Base-by-base conservation (phyloP, 2,329 filamentous ascomycete genomes). In the Apiospora koreana region DNA sequence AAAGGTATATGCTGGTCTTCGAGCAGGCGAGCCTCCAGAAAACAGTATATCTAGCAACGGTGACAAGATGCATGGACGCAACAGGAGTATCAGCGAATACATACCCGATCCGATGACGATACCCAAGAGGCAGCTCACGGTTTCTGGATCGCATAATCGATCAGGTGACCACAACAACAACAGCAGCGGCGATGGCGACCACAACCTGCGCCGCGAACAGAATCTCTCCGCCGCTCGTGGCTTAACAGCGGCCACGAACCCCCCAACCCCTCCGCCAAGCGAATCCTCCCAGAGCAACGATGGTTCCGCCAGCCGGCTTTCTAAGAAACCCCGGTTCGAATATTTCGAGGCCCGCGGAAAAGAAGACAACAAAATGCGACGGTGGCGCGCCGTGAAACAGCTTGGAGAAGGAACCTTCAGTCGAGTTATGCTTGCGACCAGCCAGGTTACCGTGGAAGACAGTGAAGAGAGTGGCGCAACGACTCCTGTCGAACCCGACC, bases 341-440 rank as follows among this genome's bases (percentile, higher is more conserved):
- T 90, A 90, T 72, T 96, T 94, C 77, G 87, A 93, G 76, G 92
- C 93, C 38, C 86, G 83, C 73, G 91, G 88, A 2, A 86, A 92
- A 43, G 84, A 87, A 67, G 90, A 94, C 71, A 83, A 89, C 74
- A 94, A 95, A 79, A 86, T 89, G 25, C 89, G 92, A 70, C 87
- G 89, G 74, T 99, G 96, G 90, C 89, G 93, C 74, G 92, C 92
- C 16, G 83, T 99, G 48, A 92, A 93, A 71, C 84, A 91, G 73
- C 87, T 99, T 7, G 96, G 96, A 6, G 94, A 97, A 76, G 96
- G 96, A 46, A 98, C 96, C 0, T 99, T 99, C 80, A 98, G 95
- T 79, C 93, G 93, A 77, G 96, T 99, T 25, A 92, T 97, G 82
- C 86, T 99, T 54, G 96, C 95, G 5, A 97, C 95, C 14, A 94